phyloP scores from a whole-genome alignment of 306 rosid species.

The Corylus americana region DNA sequence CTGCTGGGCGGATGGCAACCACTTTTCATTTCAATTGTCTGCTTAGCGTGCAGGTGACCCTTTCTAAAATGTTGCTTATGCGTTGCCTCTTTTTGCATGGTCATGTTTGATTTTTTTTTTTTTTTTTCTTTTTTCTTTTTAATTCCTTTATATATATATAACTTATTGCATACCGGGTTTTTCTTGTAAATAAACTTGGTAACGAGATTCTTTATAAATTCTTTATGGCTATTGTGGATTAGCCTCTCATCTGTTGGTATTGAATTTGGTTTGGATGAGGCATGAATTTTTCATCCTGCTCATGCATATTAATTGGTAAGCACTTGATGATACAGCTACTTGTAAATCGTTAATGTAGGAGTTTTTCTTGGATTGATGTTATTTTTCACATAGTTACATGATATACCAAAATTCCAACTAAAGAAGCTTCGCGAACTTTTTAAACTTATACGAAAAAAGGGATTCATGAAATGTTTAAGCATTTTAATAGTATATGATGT shows the following conservation, averaged over 20 bases:
- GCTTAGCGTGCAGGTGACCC: conserved; percentile 87
- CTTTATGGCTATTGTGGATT: neutral
- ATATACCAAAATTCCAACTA: too few relatives aligned
- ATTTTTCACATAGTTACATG: too few relatives aligned
- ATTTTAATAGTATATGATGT: too few relatives aligned
- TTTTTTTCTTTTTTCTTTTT: too few relatives aligned
- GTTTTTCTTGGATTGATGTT: too few relatives aligned
- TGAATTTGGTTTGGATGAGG: neutral
- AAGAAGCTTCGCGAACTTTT: too few relatives aligned
- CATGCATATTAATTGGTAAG: neutral
- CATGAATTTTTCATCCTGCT: neutral
- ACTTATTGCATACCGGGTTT: neutral
- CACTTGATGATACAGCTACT: neutral
- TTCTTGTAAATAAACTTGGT: neutral
- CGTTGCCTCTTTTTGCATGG: neutral
- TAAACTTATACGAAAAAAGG: too few relatives aligned
- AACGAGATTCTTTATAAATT: neutral
- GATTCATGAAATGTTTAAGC: too few relatives aligned
- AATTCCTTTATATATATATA: neutral
- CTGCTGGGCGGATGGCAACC: conserved; percentile 96
- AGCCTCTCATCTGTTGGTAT: neutral
- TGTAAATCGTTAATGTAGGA: neutral
- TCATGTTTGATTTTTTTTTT: neutral
- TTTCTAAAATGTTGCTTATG: conserved; percentile 21
- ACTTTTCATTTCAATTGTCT: conserved; percentile 90